These are phyloP conservation scores for Solanum bukasovii DNA, from an alignment of 257 asterid species.

Conservation along the genomic window DNA sequence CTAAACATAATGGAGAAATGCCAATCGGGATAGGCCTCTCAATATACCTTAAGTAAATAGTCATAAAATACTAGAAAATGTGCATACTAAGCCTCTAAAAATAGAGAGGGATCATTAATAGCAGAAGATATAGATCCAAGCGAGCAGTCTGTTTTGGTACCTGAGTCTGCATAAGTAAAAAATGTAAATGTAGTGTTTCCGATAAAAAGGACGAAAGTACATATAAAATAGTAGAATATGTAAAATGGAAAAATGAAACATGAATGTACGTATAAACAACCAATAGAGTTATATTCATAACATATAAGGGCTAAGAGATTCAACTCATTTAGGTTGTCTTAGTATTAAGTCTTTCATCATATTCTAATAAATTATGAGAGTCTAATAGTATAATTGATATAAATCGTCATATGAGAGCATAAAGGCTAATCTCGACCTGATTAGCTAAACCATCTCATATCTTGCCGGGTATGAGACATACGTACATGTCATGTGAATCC, in stretches of 20 bases:
- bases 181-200: too few species aligned
- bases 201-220: neutral
- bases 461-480: neutral
- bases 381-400: neutral
- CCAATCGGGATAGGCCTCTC: neutral
- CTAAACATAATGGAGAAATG: neutral
- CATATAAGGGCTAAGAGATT: neutral
- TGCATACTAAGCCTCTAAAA: neutral
- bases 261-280: neutral
- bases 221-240: too few species aligned
- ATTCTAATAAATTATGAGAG: neutral
- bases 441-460: neutral
- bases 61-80: too few species aligned
- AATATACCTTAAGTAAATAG: too few species aligned
- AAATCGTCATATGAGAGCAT: neutral
- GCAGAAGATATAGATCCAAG: neutral
- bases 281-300: neutral
- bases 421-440: neutral
- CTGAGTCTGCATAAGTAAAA: neutral
- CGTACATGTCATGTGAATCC: neutral
- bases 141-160: too few species aligned
- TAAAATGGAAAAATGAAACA: too few species aligned
- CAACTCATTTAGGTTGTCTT: neutral
- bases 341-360: neutral
- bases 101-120: neutral